Percentiles rank a stretch among this genome's conserved stretches.
Evolutionary conservation across 805 yeast species (phyloP).

Genomic region (Lipomyces orientalis): DNA sequence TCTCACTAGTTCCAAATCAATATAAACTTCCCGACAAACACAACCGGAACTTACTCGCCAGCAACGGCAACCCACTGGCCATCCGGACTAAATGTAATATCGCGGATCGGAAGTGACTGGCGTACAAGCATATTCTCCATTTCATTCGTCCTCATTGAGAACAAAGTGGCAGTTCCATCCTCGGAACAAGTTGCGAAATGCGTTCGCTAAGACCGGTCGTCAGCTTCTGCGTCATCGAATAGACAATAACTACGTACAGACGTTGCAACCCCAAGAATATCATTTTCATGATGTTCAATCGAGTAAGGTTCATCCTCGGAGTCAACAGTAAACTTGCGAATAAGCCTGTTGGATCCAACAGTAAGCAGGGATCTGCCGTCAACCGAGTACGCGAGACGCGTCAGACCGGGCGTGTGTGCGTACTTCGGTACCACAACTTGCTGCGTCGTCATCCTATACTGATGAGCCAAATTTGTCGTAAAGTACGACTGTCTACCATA

Average conservation of each 20-base stretch:
- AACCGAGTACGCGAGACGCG: constrained; percentile 44
- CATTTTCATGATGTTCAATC: constrained; percentile 41
- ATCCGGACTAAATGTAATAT: constrained; percentile 44
- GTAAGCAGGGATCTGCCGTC: constrained; percentile 46
- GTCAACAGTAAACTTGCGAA: constrained; percentile 45
- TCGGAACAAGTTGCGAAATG: constrained; percentile 53
- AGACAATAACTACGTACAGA: constrained; percentile 16
- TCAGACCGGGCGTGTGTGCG: constrained; percentile 47
- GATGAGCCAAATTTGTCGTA: background rate
- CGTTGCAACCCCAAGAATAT: constrained; percentile 41
- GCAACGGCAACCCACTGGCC: constrained; percentile 47
- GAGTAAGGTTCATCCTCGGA: constrained; percentile 45
- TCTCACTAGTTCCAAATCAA: constrained; percentile 37
- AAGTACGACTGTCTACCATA: background rate
- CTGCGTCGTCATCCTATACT: constrained; percentile 19
- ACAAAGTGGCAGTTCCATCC: constrained; percentile 49
- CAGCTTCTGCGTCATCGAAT: background rate
- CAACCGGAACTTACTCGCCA: constrained; percentile 41
- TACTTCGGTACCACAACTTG: constrained; percentile 40
- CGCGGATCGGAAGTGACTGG: constrained; percentile 46
- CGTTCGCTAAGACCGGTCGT: constrained; percentile 11
- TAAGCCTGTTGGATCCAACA: constrained; percentile 46
- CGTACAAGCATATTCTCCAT: constrained; percentile 40
- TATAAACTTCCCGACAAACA: background rate
- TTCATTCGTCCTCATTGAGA: constrained; percentile 39